Evolutionary conservation across 176 grass and related monocot genomes (phyloP).

Genomic region (Sorghum bicolor): DNA sequence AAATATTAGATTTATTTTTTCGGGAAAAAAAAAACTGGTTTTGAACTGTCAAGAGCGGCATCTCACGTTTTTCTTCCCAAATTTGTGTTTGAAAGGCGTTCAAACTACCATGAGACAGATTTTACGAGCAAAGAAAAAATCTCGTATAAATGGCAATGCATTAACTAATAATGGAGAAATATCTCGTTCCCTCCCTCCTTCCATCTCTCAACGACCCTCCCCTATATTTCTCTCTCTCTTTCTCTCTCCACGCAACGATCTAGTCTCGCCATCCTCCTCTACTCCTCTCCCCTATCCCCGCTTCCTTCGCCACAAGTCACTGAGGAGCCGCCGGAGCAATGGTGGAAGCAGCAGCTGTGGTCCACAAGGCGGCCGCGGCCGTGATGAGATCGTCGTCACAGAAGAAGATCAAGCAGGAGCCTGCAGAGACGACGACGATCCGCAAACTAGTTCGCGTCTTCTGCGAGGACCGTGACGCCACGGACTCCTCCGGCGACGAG

Average conservation of each 20-base stretch:
- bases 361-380: neutral
- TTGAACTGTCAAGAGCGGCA: neutral
- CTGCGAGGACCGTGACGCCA: conserved; percentile 39
- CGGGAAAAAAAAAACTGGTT: neutral
- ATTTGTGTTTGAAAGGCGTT: neutral
- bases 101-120: neutral
- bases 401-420: neutral
- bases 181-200: neutral
- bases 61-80: neutral
- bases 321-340: neutral
- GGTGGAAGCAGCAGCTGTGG: neutral
- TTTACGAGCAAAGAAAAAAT: neutral
- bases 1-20: neutral
- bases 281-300: neutral
- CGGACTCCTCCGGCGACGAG: conserved; percentile 51
- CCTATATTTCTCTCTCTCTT: neutral
- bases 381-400: neutral
- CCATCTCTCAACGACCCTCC: neutral
- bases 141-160: neutral
- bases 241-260: neutral
- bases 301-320: neutral
- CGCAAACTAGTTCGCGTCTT: conserved; percentile 17
- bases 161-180: neutral
- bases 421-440: no score
- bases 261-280: neutral